Evolutionary conservation across 495 filamentous ascomycete species (phyloP), one percentile per base, ranked within the genome.

Genomic region (Podospora comata): DNA sequence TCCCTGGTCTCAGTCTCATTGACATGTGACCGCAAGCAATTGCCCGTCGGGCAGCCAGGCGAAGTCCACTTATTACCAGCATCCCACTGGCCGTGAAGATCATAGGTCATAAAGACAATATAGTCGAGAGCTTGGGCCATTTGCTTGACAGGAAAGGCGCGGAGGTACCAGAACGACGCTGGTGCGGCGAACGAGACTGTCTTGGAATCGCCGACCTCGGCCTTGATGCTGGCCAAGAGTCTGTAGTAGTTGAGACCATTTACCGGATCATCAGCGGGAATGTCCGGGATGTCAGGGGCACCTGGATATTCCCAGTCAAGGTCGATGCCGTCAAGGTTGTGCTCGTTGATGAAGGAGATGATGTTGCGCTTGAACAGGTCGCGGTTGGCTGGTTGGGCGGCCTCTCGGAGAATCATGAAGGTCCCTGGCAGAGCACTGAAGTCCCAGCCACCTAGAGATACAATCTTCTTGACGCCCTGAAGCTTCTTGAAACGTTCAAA

Each of bases 261-360:
- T 23, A 34, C 61, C 15, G 65, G 23, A 23, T 23, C 23, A 23
- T 23, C 23, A 23, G 23, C 23, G 1, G 23, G 23, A 23, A 23
- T 23, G 23, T 23, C 23, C 23, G 23, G 23, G 23, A 23, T 23
- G 23, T 23, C 23, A 23, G 23, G 23, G 23, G 77, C 65, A 15
- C 75, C 74, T 5, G 79, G 79, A 53, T 82, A 79, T 54, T 79
- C 77, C 77, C 75, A 79, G 66, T 79, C 77, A 34, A 77, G n/a
- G 48, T 79, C 73, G 19, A 73, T 57, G 1, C 73, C 71, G 28
- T 79, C 79, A 2, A 80, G 59, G 23, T 65, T 56, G 9, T 79
- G 23, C 28, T 74, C 62, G 15, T 69, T 71, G 6, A 77, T 2
- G 55, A 79, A 77, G 15, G 44, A 5, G 44, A 62, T 55, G 9